A percentile compares a stretch with the other conserved stretches of the same genome.
These are phyloP conservation scores for Collariella sp. DNA, from an alignment of 495 filamentous ascomycete genomes.

Conservation along the genomic window DNA sequence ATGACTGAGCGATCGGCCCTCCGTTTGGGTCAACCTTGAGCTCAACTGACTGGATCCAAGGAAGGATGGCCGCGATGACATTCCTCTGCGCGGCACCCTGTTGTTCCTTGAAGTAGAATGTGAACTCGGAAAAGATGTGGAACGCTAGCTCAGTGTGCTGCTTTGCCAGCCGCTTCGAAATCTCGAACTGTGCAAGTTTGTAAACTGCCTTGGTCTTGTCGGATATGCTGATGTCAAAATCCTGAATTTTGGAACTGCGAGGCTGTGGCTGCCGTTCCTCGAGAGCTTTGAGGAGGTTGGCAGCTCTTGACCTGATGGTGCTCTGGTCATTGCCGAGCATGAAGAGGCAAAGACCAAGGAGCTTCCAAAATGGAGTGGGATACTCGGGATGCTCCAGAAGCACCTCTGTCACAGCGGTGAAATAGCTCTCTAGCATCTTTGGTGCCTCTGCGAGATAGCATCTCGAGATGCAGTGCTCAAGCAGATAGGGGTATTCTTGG, in stretches of 20 bases:
- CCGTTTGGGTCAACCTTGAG: conserved; percentile 91
- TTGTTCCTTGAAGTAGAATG: conserved; percentile 78
- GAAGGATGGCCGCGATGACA: conserved; percentile 86
- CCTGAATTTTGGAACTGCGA: conserved; percentile 81
- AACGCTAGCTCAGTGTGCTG: conserved; percentile 85
- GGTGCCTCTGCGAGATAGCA: conserved; percentile 73
- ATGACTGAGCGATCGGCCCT: conserved; percentile 79
- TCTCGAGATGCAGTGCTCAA: conserved; percentile 78
- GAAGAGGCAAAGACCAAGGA: conserved; percentile 78
- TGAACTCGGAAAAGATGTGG: conserved; percentile 90
- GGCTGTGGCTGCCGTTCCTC: conserved; percentile 67
- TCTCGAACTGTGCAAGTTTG: conserved; percentile 93
- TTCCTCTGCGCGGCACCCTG: conserved; percentile 76
- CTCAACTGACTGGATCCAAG: conserved; percentile 93
- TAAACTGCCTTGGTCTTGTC: conserved; percentile 98
- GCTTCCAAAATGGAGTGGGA: conserved; percentile 77
- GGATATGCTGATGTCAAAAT: conserved; percentile 96
- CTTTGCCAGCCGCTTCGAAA: conserved; percentile 80
- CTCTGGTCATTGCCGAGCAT: conserved; percentile 85
- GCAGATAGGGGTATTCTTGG: conserved; percentile 67
- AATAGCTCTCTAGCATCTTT: conserved; percentile 89
- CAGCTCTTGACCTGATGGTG: conserved; percentile 79
- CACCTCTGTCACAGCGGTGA: conserved; percentile 82
- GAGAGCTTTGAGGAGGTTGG: conserved; percentile 68
- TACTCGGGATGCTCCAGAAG: conserved; percentile 73